Base-by-base conservation (phyloP, 2,329 filamentous ascomycete species). In the Pestalotiopsis sp. region DNA sequence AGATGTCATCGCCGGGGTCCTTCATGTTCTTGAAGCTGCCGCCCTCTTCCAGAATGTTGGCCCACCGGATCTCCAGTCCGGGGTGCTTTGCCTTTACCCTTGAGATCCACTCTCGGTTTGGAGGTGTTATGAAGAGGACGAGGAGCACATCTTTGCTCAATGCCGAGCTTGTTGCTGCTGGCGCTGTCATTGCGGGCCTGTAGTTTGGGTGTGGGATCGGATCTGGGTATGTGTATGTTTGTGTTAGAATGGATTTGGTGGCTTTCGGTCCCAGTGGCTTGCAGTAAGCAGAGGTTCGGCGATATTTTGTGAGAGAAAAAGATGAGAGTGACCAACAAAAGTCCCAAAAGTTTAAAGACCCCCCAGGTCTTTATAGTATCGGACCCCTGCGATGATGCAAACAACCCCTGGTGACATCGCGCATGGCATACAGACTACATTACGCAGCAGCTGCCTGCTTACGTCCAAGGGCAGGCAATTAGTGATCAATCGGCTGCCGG, bases 121-220 rank as follows among this genome's bases (percentile, higher is more conserved):
- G 74, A 2, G 75, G 72, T 14, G 69, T 66, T 3, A 80, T 79
- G 11, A 81, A 60, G 67, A 81, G 77, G 25, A 85, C 66, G 25
- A 85, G 76, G 5, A 85, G 75, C 9, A 82, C 76, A 68, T 85
- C 83, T 45, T 77, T 74, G 69, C 73, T 75, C 31, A 74, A 66
- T n/a, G 69, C 23, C 14, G 66, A 63, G 31, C 25, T 20, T 49
- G 14, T 14, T 64, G 38, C 14, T 49, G 20, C 39, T 31, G 64
- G 39, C 38, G 60, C 60, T 31, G 23, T 39, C 23, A 27, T n/a
- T 59, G 13, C 9, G 17, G 57, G 45, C 20, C 45, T 52, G 7
- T 36, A 36, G 31, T 36, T 9, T 36, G 9, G 31, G 31, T 9
- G 45, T 23, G 45, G n/a, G 45, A n/a, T 20, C n/a, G 41, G 41